Evolutionary conservation across 257 asterid species (phyloP).

Genomic region (Euphrasia confusa): DNA sequence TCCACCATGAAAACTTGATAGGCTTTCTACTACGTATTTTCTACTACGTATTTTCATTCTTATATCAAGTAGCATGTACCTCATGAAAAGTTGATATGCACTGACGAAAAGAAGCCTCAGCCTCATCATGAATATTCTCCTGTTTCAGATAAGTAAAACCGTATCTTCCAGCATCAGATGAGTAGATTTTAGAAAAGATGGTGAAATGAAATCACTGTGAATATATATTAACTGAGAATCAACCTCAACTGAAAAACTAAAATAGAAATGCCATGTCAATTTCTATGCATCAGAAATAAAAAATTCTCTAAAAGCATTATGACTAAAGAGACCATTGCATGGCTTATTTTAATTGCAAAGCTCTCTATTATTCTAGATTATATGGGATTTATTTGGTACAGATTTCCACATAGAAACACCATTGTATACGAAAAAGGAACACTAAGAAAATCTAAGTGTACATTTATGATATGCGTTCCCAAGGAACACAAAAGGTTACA

Average conservation of each 20-base stretch:
- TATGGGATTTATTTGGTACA: too few relatives aligned
- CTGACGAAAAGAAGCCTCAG: slow-evolving; percentile 45
- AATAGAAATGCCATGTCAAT: neutral
- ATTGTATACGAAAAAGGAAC: neutral
- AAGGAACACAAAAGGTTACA: neutral
- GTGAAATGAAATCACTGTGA: neutral
- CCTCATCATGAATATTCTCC: slow-evolving; percentile 40
- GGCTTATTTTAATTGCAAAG: too few relatives aligned
- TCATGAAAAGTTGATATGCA: slow-evolving; percentile 68
- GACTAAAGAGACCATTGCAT: too few relatives aligned
- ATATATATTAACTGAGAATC: neutral
- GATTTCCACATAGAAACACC: slow-evolving; percentile 1
- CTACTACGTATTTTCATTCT: slow-evolving; percentile 6
- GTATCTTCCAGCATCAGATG: slow-evolving; percentile 19
- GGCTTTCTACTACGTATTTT: neutral
- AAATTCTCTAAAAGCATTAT: too few relatives aligned
- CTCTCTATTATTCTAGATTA: too few relatives aligned
- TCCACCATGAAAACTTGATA: neutral
- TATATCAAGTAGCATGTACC: slow-evolving; percentile 38
- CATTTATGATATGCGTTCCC: neutral
- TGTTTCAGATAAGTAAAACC: slow-evolving; percentile 26
- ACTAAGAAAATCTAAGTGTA: neutral
- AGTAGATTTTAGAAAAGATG: neutral
- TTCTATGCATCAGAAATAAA: too few relatives aligned
- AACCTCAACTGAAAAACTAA: slow-evolving; percentile 3